These are phyloP conservation scores for Pharnaceum exiguum DNA, from an alignment of 148 eudicot species.

Conservation along the genomic window DNA sequence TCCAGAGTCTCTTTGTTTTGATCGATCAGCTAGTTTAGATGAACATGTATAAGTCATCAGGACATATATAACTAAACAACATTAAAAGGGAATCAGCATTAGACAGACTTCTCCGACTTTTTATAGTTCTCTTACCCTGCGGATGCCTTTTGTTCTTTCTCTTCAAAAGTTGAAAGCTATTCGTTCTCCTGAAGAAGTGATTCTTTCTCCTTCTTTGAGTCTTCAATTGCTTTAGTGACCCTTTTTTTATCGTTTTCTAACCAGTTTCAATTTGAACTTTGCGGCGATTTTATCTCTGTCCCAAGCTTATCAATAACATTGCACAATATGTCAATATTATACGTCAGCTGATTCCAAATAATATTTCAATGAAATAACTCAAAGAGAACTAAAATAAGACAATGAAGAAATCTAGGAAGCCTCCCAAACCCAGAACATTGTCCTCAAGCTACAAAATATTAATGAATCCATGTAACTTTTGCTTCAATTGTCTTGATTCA, in stretches of 20 bases:
- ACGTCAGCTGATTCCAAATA: background rate
- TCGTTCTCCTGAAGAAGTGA: constrained; percentile 54
- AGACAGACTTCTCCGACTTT: constrained; percentile 55
- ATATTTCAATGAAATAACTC: background rate
- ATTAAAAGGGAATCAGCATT: background rate
- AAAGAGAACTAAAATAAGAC: too few species aligned
- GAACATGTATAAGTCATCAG: background rate
- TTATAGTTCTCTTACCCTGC: constrained; percentile 68
- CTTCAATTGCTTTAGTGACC: constrained; percentile 75
- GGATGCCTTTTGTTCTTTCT: constrained; percentile 75
- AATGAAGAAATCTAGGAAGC: too few species aligned
- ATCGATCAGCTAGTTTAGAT: constrained; percentile 55
- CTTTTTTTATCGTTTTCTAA: constrained; percentile 70
- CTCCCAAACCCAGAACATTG: too few species aligned
- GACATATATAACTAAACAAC: background rate
- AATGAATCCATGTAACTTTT: constrained; percentile 45
- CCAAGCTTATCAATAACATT: constrained; percentile 84
- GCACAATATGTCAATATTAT: background rate
- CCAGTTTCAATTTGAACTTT: constrained; percentile 94
- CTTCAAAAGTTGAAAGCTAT: constrained; percentile 53
- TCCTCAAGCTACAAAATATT: background rate
- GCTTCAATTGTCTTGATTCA: constrained; percentile 71
- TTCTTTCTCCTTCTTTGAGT: constrained; percentile 79
- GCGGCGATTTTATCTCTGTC: constrained; percentile 81
- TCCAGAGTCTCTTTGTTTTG: constrained; percentile 74